Percentiles rank a stretch among this genome's conserved stretches.
Conservation (phyloP, 1,284 basidiomycete species). For the Singerocomus rubriflavus region DNA sequence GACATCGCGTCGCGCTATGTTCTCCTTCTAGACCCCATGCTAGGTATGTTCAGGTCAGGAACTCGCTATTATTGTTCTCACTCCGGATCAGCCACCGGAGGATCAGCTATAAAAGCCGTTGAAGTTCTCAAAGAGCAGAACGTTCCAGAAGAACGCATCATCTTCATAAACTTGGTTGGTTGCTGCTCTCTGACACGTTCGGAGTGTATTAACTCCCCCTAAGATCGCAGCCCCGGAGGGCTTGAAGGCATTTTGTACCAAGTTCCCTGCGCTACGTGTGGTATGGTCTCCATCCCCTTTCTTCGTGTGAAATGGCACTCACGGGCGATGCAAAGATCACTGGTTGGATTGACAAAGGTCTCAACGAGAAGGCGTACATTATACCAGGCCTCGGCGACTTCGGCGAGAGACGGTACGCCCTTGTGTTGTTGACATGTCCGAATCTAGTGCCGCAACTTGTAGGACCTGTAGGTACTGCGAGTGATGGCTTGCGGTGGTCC, state of each 20-base stretch:
- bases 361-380: slow-evolving; percentile 90
- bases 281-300: slow-evolving; percentile 48
- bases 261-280: slow-evolving; percentile 81
- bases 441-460: not conserved
- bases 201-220: not conserved
- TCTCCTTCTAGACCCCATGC: slow-evolving; percentile 95
- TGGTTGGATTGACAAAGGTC: slow-evolving; percentile 94
- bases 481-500: slow-evolving; percentile 3
- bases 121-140: slow-evolving; percentile 91
- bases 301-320: not conserved
- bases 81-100: slow-evolving; percentile 82
- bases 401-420: slow-evolving; percentile 75
- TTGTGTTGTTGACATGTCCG: not conserved
- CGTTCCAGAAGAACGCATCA: slow-evolving; percentile 86
- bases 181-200: slow-evolving; percentile 4
- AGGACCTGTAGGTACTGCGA: slow-evolving; percentile 22
- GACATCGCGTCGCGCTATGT: slow-evolving; percentile 93
- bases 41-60: slow-evolving; percentile 54
- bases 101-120: slow-evolving; percentile 96
- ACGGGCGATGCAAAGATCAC: slow-evolving; percentile 60
- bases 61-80: not conserved
- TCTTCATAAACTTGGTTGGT: slow-evolving; percentile 94
- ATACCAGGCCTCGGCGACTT: slow-evolving; percentile 91
- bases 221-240: slow-evolving; percentile 94
- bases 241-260: slow-evolving; percentile 75